These are phyloP conservation scores for Apiotrichum mycotoxinovorans DNA, from an alignment of 1,284 basidiomycete species.

Conservation along the genomic window DNA sequence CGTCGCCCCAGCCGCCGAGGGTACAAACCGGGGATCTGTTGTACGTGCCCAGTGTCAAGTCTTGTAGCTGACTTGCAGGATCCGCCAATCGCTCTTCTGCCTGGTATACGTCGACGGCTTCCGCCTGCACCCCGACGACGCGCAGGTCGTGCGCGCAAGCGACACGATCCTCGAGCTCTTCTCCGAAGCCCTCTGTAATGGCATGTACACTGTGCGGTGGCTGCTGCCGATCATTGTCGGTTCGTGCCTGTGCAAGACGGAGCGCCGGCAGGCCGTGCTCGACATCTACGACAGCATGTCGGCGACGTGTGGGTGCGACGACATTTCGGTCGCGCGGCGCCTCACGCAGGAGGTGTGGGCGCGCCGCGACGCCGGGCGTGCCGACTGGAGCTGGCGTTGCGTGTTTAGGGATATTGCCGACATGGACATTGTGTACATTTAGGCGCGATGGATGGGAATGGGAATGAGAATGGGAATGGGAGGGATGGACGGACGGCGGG, in stretches of 20 bases:
- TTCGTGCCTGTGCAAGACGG: background rate
- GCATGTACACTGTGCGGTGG: conserved; percentile 17
- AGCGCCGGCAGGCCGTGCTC: background rate
- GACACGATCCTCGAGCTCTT: conserved; percentile 17
- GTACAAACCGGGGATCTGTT: conserved; percentile 15
- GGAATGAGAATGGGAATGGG: no score
- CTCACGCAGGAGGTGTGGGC: conserved; percentile 11
- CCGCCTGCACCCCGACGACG: background rate
- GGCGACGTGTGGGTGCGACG: conserved; percentile 13
- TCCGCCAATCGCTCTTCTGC: conserved; percentile 8
- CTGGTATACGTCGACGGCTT: conserved; percentile 13
- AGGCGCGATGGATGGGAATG: no score
- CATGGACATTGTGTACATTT: background rate
- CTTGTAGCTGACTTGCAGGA: background rate
- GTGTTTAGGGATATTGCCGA: background rate
- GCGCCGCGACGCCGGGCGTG: background rate
- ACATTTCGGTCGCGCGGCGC: conserved; percentile 6
- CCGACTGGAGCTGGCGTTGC: background rate
- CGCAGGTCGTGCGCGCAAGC: conserved; percentile 1
- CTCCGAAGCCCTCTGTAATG: conserved; percentile 11
- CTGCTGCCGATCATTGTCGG: conserved; percentile 12
- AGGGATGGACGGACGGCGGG: no score
- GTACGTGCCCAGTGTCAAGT: background rate
- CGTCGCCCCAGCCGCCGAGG: conserved; percentile 10
- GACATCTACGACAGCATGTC: conserved; percentile 14